Conservation (phyloP, 2,329 filamentous ascomycete species). For the Eurotiales sp. region DNA sequence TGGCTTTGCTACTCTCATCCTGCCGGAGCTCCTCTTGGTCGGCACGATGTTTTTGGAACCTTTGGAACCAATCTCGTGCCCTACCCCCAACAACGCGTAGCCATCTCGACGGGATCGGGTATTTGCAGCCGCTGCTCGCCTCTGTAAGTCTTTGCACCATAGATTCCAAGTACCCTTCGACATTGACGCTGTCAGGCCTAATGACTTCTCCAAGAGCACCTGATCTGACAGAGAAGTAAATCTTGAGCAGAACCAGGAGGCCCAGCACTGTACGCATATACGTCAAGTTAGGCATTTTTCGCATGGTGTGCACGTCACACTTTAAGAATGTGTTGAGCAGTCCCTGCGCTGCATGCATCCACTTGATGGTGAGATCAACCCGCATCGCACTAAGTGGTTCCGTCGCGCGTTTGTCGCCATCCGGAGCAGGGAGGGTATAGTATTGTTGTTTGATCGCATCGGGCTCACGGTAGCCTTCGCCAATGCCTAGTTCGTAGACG, state of each 20-base stretch:
- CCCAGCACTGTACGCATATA: constrained; percentile 31
- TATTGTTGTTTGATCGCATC: constrained; percentile 31
- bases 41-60: constrained; percentile 24
- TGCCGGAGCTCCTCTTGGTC: constrained; percentile 12
- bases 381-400: constrained; percentile 29
- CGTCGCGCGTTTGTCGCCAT: constrained; percentile 18
- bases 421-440: constrained; percentile 29
- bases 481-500: constrained; percentile 32
- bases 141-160: constrained; percentile 28
- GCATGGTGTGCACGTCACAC: constrained; percentile 32
- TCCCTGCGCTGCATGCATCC: constrained; percentile 34
- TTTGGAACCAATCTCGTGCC: constrained; percentile 31
- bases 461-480: constrained; percentile 34
- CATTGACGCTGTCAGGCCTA: constrained; percentile 26
- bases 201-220: constrained; percentile 30
- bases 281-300: constrained; percentile 30
- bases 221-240: constrained; percentile 31
- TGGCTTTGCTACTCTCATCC: not conserved
- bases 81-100: constrained; percentile 29
- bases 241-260: constrained; percentile 32
- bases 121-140: constrained; percentile 30
- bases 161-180: constrained; percentile 29
- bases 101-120: constrained; percentile 32
- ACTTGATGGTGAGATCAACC: constrained; percentile 35
- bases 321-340: constrained; percentile 29